These are phyloP conservation scores for Globisporangium splendens DNA, from an alignment of 352 stramenopile genomes.

Conservation along the genomic window DNA sequence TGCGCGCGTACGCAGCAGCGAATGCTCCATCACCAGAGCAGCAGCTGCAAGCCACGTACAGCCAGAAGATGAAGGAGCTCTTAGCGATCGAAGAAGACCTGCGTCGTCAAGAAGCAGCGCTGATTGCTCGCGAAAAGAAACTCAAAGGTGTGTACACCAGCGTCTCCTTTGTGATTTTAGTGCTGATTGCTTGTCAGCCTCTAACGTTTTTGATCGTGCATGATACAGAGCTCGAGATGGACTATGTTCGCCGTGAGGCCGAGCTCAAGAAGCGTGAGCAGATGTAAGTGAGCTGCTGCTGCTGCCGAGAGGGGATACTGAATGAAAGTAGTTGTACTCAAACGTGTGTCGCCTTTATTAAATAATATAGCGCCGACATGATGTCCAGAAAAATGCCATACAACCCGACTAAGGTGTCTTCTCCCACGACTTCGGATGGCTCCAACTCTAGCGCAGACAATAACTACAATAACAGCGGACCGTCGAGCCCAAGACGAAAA, in stretches of 20 bases:
- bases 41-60: conserved; percentile 78
- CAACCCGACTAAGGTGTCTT: conserved; percentile 55
- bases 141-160: conserved; percentile 52
- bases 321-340: conserved; percentile 1
- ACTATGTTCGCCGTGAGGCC: conserved; percentile 71
- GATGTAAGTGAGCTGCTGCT: conserved; percentile 39
- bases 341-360: neutral
- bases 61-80: conserved; percentile 87
- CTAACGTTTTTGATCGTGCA: neutral
- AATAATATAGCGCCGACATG: conserved; percentile 53
- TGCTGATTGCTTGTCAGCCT: neutral
- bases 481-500: conserved; percentile 24
- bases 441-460: conserved; percentile 78
- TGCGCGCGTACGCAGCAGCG: conserved; percentile 71
- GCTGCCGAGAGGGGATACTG: neutral
- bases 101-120: conserved; percentile 74
- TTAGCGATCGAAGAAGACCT: conserved; percentile 83
- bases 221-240: conserved; percentile 63
- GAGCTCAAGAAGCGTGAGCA: conserved; percentile 85
- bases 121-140: conserved; percentile 84
- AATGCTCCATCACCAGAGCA: conserved; percentile 53
- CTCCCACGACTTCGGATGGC: conserved; percentile 71
- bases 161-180: too few relatives aligned
- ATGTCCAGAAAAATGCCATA: conserved; percentile 74
- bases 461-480: conserved; percentile 46